Base-by-base conservation (phyloP, 1,284 basidiomycete species). In the Nidula niveotomentosa region DNA sequence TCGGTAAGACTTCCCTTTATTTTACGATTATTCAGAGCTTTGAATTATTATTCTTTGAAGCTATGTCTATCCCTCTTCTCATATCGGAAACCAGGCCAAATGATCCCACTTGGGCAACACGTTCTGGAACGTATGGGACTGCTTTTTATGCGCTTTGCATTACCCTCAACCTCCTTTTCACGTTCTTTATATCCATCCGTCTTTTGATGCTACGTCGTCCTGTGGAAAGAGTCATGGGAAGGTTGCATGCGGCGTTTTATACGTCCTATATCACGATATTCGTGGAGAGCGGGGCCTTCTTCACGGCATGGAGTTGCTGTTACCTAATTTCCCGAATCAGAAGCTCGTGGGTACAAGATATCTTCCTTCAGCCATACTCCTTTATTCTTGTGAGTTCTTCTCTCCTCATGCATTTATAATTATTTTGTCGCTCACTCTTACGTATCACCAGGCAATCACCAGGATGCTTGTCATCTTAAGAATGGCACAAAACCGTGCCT, bases 401-500 rank as follows among this genome's bases (percentile, higher is more conserved):
- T 39, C 41, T n/a, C 44, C 35, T 53, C 5, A 30, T 35, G 3
- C 12, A 47, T 10, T 49, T n/a, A 39, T 15, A 36, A 13, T 13
- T 51, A 36, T 39, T 53, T 41, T 6, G 10, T 50, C 34, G 23
- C 23, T 23, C 23, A 23, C 23, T 23, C 23, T 23, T 23, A 23
- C 23, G 4, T 23, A 47, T 18, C 7, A 36, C 49, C 46, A 74
- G 71, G 63, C 66, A 36, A 63, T 74, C 1, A 69, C 71, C 5
- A 61, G 72, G 15, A 69, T 73, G 66, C 56, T 73, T 9, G 71
- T 72, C 51, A 61, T 69, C 13, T 60, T 73, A 10, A 66, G 70
- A 30, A 74, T 74, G 66, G 68, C 70, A 8, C 69, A 73, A 49
- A 65, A 70, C 50, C 63, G 67, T 15, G 72, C 72, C n/a, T 74